Base-by-base conservation (phyloP, 2,329 filamentous ascomycete genomes). In the Colletotrichum limetticola region DNA sequence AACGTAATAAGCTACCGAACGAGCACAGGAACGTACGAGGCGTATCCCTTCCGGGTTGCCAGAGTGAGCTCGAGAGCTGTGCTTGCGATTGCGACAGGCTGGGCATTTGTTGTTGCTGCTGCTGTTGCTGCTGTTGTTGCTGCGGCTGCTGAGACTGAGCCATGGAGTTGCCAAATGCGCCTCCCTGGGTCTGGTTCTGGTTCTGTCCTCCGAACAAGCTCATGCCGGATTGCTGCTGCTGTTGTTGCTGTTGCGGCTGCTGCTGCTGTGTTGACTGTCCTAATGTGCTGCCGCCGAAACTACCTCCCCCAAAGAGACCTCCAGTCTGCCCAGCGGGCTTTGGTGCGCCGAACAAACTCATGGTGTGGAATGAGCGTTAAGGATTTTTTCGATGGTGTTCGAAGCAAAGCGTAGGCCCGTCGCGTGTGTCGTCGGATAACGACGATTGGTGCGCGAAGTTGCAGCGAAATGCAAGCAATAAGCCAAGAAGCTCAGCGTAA, bases 31-130 rank as follows among this genome's bases (percentile, higher is more conserved):
- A 78, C 84, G 67, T 84, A 89, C 87, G 85, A 64, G 84, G 85
- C 26, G 85, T 85, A 56, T 86, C 85, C 76, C 85, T 86, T 69
- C 85, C 85, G 1, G 87, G 86, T 72, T 88, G 87, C 86, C 88
- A 89, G 76, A 88, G 79, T 9, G 87, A 88, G 75, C 82, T 86
- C 14, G 85, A 86, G 16, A 87, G 80, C 75, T 87, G 82, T 66
- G 83, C 86, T 81, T 82, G 86, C 60, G 82, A 85, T 79, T 83
- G 87, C 35, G 81, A 84, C 55, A 86, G 76, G 71, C 78, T 76
- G 24, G 81, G 86, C 79, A 85, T 84, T 77, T 82, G 82, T 78
- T 86, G 82, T 71, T 85, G 81, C 59, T 80, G 82, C 68, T 87
- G 85, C 67, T 86, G 84, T 68, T 84, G 80, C 67, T 81, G 81